A percentile compares a stretch with the other conserved stretches of the same genome.
Conservation (phyloP, 768 basidiomycete genomes). For the Leccinellum rugosiceps region DNA sequence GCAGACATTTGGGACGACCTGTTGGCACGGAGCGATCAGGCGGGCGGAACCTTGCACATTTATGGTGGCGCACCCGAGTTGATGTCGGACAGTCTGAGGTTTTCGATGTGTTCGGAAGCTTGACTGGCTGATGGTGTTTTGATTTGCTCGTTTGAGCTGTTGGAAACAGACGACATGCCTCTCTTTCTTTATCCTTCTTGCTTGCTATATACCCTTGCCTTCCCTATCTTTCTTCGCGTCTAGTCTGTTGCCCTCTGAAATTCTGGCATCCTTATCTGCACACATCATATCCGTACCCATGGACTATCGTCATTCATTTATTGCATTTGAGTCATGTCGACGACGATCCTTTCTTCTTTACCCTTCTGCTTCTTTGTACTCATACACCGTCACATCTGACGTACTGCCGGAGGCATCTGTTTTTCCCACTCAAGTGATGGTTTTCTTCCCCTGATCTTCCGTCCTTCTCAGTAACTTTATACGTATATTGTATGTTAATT, state of each 20-base stretch:
- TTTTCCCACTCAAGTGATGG: not conserved
- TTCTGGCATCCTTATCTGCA: not conserved
- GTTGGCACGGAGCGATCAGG: slow-evolving; percentile 59
- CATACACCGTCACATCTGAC: not conserved
- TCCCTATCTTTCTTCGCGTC: not conserved
- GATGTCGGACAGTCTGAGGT: slow-evolving; percentile 41
- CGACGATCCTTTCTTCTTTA: not conserved
- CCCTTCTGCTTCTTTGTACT: not conserved
- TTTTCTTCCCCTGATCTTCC: not conserved
- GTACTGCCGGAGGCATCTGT: not conserved
- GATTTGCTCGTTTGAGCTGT: not conserved
- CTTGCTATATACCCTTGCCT: not conserved
- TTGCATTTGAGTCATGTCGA: not conserved
- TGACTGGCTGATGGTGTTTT: not conserved
- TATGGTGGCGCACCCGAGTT: slow-evolving; percentile 31
- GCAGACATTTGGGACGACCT: slow-evolving; percentile 68
- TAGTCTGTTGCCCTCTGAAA: not conserved
- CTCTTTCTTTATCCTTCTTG: not conserved
- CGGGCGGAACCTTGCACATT: slow-evolving; percentile 72
- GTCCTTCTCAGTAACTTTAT: not conserved
- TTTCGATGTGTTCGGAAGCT: slow-evolving; percentile 32
- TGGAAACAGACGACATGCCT: not conserved
- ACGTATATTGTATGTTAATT: not conserved
- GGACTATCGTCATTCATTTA: not conserved
- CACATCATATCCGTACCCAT: not conserved